Evolutionary conservation across 495 filamentous ascomycete genomes (phyloP).

Genomic region (Aspergillus ostianus): DNA sequence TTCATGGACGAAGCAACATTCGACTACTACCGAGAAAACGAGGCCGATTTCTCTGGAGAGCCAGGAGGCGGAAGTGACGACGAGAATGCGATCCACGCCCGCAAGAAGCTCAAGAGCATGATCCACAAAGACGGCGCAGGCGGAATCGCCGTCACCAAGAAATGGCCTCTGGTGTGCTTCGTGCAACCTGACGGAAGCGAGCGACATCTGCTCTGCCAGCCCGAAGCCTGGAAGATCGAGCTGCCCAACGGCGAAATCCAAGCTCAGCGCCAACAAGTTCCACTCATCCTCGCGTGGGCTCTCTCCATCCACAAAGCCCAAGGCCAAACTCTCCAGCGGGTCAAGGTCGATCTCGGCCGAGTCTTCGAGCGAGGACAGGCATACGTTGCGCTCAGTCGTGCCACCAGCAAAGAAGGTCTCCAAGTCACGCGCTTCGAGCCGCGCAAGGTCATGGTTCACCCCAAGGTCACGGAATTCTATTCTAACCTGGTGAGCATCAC

Average conservation of each 20-base stretch:
- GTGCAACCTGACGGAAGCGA: conserved; percentile 71
- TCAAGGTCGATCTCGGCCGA: conserved; percentile 87
- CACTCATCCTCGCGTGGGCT: conserved; percentile 94
- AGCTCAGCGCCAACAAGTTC: conserved; percentile 61
- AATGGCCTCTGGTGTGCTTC: conserved; percentile 84
- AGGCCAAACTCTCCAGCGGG: conserved; percentile 90
- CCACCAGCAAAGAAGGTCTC: conserved; percentile 80
- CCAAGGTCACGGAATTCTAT: conserved; percentile 83
- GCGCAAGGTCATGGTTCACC: conserved; percentile 90
- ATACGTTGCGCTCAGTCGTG: conserved; percentile 64
- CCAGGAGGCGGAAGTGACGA: conserved; percentile 40
- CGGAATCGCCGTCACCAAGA: conserved; percentile 33
- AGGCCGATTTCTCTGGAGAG: conserved; percentile 50
- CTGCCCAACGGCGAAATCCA: conserved; percentile 93
- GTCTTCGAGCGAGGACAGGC: conserved; percentile 92
- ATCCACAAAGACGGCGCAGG: conserved; percentile 33
- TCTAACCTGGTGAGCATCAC: conserved; percentile 62
- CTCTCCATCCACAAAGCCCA: conserved; percentile 98
- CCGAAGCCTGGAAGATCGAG: conserved; percentile 94
- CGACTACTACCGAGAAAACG: conserved; percentile 58
- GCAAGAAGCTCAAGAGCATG: conserved; percentile 49
- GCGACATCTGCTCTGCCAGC: conserved; percentile 75
- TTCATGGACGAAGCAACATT: conserved; percentile 87
- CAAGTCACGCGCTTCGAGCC: conserved; percentile 89
- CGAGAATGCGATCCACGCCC: conserved; percentile 41